Percentiles rank a stretch among this genome's conserved stretches.
Evolutionary conservation across 225 moss, liverwort and hornwort species (phyloP).

Genomic region (Ulota crispa): DNA sequence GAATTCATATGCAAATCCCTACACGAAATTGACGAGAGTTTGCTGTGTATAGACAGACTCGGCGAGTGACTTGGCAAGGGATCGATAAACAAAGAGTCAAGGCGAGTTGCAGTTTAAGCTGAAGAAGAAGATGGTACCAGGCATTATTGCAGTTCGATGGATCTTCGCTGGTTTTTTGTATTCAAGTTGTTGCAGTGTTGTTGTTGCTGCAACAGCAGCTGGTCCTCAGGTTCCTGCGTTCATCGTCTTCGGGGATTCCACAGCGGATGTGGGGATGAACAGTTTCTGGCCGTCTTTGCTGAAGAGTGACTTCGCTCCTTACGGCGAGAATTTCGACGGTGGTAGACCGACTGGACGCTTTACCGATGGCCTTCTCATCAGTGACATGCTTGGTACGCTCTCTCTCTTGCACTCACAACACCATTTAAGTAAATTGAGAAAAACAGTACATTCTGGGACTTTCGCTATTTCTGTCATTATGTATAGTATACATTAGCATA

Average conservation of each 20-base stretch:
- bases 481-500: too few species aligned
- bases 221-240: conserved; percentile 41
- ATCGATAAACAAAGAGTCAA: too few species aligned
- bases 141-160: background rate
- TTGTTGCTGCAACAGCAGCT: background rate
- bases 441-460: too few species aligned
- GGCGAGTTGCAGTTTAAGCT: background rate
- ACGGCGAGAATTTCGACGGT: conserved; percentile 48
- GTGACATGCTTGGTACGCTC: conserved; percentile 54
- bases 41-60: too few species aligned
- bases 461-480: too few species aligned
- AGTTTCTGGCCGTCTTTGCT: conserved; percentile 27
- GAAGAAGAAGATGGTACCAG: background rate
- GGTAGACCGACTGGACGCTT: conserved; percentile 59
- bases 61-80: too few species aligned
- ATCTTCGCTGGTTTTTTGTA: background rate
- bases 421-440: too few species aligned
- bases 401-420: too few species aligned
- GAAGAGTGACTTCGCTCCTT: conserved; percentile 61
- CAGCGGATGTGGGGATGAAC: conserved; percentile 72
- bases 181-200: background rate
- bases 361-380: conserved; percentile 48
- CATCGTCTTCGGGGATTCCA: conserved; percentile 70
- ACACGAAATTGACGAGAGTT: too few species aligned
- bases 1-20: too few species aligned